Evolutionary conservation across 805 yeast species (phyloP).

Genomic region (Dipodascus albidus): DNA sequence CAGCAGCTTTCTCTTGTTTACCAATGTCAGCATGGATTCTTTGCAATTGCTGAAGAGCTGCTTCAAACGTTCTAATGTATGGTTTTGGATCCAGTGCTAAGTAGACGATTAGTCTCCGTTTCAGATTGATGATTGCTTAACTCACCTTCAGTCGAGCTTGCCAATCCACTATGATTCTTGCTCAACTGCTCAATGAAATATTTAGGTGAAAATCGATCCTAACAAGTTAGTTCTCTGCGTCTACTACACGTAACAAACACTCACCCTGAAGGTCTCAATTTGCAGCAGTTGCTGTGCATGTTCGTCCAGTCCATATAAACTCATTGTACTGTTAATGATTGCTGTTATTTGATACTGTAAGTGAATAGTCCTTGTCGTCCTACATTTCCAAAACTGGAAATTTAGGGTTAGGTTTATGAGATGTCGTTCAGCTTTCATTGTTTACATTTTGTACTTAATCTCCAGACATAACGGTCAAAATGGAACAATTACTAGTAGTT

Average conservation of each 20-base stretch:
- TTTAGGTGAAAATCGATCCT: slow-evolving; percentile 43
- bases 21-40: slow-evolving; percentile 46
- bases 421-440: too few relatives aligned
- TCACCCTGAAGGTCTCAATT: slow-evolving; percentile 21
- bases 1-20: slow-evolving; percentile 38
- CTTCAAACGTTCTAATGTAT: slow-evolving; percentile 84
- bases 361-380: too few relatives aligned
- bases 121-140: not conserved
- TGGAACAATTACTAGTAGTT: not conserved
- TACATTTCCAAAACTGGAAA: not conserved
- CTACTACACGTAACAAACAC: slow-evolving; percentile 6
- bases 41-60: slow-evolving; percentile 63
- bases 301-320: slow-evolving; percentile 24
- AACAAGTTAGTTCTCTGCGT: not conserved
- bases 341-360: too few relatives aligned
- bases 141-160: slow-evolving; percentile 10
- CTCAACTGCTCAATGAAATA: slow-evolving; percentile 75
- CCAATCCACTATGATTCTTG: slow-evolving; percentile 40
- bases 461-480: not conserved
- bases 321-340: too few relatives aligned
- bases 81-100: slow-evolving; percentile 76
- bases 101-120: not conserved
- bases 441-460: too few relatives aligned
- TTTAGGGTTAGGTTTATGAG: not conserved
- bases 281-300: slow-evolving; percentile 21